phyloP scores from a whole-genome alignment of 2,329 filamentous ascomycete genomes.

The Aspergillus pseudoterreus region DNA sequence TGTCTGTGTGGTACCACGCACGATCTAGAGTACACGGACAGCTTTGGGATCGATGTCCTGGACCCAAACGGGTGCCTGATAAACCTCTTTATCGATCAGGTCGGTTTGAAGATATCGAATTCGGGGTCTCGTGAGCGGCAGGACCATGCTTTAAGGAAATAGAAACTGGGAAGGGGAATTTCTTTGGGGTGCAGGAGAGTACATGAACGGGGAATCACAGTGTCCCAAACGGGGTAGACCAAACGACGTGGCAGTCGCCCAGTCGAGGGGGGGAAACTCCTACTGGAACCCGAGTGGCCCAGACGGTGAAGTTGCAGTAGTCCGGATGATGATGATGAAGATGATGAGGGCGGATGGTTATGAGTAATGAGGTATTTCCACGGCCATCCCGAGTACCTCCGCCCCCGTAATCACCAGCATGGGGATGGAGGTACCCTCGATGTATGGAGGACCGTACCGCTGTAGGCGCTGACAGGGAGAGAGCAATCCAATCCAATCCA shows the following conservation, averaged over 20 bases:
- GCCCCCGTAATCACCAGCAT: no score
- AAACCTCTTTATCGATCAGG: not conserved
- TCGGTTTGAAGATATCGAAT: no score
- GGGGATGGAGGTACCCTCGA: no score
- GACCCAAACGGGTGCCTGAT: not conserved
- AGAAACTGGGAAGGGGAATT: not conserved
- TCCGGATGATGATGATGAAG: not conserved
- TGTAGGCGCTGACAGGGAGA: slow-evolving; percentile 1
- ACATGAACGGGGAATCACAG: not conserved
- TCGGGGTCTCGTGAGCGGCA: no score
- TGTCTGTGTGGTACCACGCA: no score
- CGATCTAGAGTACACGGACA: no score
- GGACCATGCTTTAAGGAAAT: no score
- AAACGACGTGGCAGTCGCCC: slow-evolving; percentile 20
- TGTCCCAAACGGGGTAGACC: slow-evolving; percentile 16
- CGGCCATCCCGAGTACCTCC: not conserved
- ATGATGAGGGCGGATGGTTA: no score
- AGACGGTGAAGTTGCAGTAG: not conserved
- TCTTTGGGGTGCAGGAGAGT: not conserved
- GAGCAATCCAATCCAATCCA: not conserved
- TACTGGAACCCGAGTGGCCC: slow-evolving; percentile 11
- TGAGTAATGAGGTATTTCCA: not conserved
- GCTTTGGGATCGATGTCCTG: not conserved
- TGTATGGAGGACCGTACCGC: not conserved
- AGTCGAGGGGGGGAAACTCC: slow-evolving; percentile 16